Evolutionary conservation across 257 asterid genomes (phyloP).

Genomic region (Knoxia roxburghii): DNA sequence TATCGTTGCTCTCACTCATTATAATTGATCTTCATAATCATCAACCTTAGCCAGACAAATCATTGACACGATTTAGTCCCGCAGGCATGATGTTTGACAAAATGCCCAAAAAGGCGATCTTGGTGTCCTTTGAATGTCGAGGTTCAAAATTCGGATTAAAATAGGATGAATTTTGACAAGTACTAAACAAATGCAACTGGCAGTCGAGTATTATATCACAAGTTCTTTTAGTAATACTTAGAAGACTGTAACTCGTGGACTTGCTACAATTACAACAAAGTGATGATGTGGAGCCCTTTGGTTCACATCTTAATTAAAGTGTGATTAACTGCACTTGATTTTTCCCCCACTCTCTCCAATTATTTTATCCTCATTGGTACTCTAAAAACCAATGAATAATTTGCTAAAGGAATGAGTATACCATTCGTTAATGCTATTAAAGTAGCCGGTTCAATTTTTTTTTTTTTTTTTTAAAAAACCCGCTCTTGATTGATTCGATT

Average conservation of each 20-base stretch:
- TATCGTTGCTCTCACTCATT: too few species aligned
- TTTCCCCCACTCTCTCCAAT: background rate
- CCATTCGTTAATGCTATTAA: too few species aligned
- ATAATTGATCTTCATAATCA: too few species aligned
- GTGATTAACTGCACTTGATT: background rate
- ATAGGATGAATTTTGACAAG: background rate
- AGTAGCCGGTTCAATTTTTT: too few species aligned
- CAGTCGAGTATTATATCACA: too few species aligned
- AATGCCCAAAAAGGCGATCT: background rate
- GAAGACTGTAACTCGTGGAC: too few species aligned
- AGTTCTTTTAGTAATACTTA: background rate
- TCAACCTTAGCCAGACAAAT: background rate
- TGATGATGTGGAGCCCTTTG: conserved; percentile 4
- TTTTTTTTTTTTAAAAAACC: too few species aligned
- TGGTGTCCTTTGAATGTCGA: background rate
- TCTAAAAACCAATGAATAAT: too few species aligned
- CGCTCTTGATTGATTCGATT: too few species aligned
- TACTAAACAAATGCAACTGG: background rate
- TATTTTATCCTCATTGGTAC: too few species aligned
- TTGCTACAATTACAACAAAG: background rate
- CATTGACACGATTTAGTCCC: background rate
- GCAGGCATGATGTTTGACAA: background rate
- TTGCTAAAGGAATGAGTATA: too few species aligned
- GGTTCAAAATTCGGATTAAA: background rate
- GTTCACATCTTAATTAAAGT: background rate